Percentiles rank a stretch among this genome's conserved stretches.
These are phyloP conservation scores for Lophiostoma macrostomum DNA, from an alignment of 495 filamentous ascomycete genomes.

Conservation along the genomic window DNA sequence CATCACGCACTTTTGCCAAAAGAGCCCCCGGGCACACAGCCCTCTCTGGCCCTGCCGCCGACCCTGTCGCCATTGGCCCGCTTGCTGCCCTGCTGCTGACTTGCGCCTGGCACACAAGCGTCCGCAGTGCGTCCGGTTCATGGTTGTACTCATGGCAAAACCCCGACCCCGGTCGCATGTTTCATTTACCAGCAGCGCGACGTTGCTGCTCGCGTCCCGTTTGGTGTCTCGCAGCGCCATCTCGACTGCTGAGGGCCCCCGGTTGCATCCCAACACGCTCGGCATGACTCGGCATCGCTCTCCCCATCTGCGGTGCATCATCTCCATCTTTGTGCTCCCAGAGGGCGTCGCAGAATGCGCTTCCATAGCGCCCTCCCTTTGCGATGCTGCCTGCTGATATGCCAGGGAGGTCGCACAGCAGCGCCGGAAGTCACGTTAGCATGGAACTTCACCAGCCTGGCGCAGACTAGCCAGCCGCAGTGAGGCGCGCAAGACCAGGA, in stretches of 20 bases:
- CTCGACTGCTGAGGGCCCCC: slow-evolving; percentile 10
- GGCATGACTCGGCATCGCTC: slow-evolving; percentile 13
- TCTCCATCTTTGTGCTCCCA: slow-evolving; percentile 13
- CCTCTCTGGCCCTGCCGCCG: slow-evolving; percentile 26
- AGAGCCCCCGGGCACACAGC: slow-evolving; percentile 22
- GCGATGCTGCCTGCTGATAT: slow-evolving; percentile 4
- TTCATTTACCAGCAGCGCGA: slow-evolving; percentile 7
- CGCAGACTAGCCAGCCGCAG: neutral
- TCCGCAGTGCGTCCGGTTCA: slow-evolving; percentile 8
- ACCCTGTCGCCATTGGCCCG: slow-evolving; percentile 3
- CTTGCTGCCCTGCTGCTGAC: slow-evolving; percentile 14
- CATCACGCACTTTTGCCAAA: slow-evolving; percentile 33
- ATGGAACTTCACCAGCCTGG: slow-evolving; percentile 20
- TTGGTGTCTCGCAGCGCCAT: slow-evolving; percentile 20
- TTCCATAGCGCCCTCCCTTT: neutral
- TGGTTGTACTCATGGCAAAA: slow-evolving; percentile 8
- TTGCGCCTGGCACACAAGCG: neutral
- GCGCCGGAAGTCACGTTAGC: slow-evolving; percentile 26
- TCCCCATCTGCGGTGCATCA: slow-evolving; percentile 2
- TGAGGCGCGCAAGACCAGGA: slow-evolving; percentile 1
- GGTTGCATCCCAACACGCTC: slow-evolving; percentile 19
- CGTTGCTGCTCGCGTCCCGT: slow-evolving; percentile 14
- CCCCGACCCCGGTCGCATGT: slow-evolving; percentile 13
- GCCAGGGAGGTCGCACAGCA: slow-evolving; percentile 27
- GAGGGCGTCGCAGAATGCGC: neutral